Percentiles rank a stretch among this genome's conserved stretches.
phyloP scores from a whole-genome alignment of 2,329 filamentous ascomycete species.

The Beauveria scarabaeidicola region DNA sequence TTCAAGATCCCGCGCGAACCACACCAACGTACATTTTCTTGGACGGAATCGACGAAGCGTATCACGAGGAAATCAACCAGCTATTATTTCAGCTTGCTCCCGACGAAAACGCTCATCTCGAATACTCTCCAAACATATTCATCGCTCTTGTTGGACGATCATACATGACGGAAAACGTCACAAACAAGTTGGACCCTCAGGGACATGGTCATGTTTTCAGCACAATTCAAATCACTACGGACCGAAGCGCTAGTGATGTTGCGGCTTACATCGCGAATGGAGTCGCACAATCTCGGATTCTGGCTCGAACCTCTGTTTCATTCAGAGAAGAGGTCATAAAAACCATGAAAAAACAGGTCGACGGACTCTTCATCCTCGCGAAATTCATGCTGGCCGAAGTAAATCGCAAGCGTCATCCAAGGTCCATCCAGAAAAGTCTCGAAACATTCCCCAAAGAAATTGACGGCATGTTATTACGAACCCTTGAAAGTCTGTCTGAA shows the following conservation, averaged over 20 bases:
- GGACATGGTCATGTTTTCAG: slow-evolving; percentile 25
- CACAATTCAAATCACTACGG: slow-evolving; percentile 33
- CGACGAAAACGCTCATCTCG: slow-evolving; percentile 14
- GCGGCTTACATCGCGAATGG: slow-evolving; percentile 32
- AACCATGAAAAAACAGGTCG: slow-evolving; percentile 32
- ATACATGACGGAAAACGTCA: slow-evolving; percentile 31
- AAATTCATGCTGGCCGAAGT: slow-evolving; percentile 43
- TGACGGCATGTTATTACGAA: slow-evolving; percentile 33
- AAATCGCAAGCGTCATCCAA: slow-evolving; percentile 34
- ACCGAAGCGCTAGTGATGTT: slow-evolving; percentile 36
- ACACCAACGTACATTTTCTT: slow-evolving; percentile 34
- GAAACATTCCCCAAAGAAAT: slow-evolving; percentile 35
- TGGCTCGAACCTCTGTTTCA: slow-evolving; percentile 24
- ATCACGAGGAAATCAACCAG: slow-evolving; percentile 27
- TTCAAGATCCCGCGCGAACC: slow-evolving; percentile 23
- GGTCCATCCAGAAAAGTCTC: slow-evolving; percentile 35
- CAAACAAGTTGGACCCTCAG: slow-evolving; percentile 25
- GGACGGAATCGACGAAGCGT: slow-evolving; percentile 39
- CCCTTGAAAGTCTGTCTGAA: slow-evolving; percentile 32
- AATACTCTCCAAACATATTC: slow-evolving; percentile 21
- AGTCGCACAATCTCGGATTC: slow-evolving; percentile 29
- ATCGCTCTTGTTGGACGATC: slow-evolving; percentile 35
- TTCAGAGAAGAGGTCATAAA: slow-evolving; percentile 31
- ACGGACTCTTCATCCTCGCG: slow-evolving; percentile 40
- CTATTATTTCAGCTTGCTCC: slow-evolving; percentile 28